Percentiles rank a stretch among this genome's conserved stretches.
These are phyloP conservation scores for Backusella liffmaniae DNA, from an alignment of 192 early-diverging fungal genomes.

Conservation along the genomic window DNA sequence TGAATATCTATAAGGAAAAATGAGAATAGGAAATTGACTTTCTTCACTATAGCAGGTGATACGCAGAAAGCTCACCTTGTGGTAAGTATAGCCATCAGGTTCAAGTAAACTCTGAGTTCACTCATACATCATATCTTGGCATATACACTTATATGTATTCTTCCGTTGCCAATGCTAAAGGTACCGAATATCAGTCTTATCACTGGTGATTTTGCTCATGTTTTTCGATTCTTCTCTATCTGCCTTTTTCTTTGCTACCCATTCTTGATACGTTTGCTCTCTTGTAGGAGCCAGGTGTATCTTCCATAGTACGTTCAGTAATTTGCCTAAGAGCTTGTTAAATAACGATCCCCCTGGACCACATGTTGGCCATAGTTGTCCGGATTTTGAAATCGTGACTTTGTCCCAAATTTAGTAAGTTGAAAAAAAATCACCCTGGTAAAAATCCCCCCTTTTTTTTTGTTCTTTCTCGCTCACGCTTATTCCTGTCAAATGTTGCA, in stretches of 20 bases:
- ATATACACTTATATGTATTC: no score
- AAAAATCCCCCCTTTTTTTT: background rate
- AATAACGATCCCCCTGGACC: background rate
- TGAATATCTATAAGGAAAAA: no score
- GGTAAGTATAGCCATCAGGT: no score
- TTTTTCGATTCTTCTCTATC: background rate
- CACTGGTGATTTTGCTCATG: background rate
- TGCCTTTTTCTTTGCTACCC: background rate
- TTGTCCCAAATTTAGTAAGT: no score
- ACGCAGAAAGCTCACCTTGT: no score
- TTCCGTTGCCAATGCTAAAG: no score
- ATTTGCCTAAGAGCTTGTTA: background rate
- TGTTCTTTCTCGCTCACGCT: background rate
- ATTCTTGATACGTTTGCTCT: background rate
- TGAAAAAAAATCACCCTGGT: background rate
- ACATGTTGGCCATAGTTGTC: background rate
- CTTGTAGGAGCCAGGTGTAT: background rate
- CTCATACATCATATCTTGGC: no score
- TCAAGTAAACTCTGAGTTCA: no score
- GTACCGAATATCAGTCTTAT: no score
- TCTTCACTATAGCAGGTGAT: no score
- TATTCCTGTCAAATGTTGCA: background rate
- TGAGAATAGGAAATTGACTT: no score
- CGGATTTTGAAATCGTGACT: background rate
- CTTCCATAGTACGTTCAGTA: background rate